Evolutionary conservation across 2,329 filamentous ascomycete genomes (phyloP).

Genomic region (Colletotrichum cuscutae): DNA sequence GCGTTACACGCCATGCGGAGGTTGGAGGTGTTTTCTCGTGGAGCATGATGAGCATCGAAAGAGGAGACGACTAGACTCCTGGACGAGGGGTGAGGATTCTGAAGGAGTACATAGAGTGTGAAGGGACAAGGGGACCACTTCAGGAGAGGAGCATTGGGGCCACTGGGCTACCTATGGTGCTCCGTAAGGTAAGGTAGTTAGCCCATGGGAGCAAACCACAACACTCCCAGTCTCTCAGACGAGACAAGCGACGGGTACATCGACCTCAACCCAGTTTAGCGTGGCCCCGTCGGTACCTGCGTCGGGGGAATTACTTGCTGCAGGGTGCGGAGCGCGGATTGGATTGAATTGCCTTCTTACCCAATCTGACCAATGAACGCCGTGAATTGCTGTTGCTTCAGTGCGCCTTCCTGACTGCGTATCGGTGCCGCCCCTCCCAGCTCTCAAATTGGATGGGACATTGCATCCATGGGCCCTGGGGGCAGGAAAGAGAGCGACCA

Average conservation of each 20-base stretch:
- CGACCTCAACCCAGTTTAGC: constrained; percentile 17
- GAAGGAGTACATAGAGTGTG: neutral
- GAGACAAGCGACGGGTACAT: constrained; percentile 10
- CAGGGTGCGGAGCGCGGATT: constrained; percentile 12
- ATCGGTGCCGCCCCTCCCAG: constrained; percentile 11
- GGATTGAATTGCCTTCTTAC: neutral
- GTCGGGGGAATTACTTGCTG: constrained; percentile 28
- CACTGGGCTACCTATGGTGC: too few species aligned
- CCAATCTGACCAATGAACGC: neutral
- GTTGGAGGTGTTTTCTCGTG: neutral
- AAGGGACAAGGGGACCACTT: neutral
- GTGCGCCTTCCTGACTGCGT: constrained; percentile 2
- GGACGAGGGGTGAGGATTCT: too few species aligned
- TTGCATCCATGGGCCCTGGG: constrained; percentile 13
- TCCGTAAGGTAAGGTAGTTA: too few species aligned
- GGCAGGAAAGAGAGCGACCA: too few species aligned
- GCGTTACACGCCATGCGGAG: constrained; percentile 30
- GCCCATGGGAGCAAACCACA: neutral
- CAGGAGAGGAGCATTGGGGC: neutral
- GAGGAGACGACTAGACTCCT: neutral
- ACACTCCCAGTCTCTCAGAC: neutral
- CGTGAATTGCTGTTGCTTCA: constrained; percentile 2
- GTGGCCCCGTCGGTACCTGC: constrained; percentile 31
- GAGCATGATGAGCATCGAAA: neutral
- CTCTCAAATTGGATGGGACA: constrained; percentile 32